Base-by-base conservation (phyloP, 768 basidiomycete genomes). In the Trametes meyenii region DNA sequence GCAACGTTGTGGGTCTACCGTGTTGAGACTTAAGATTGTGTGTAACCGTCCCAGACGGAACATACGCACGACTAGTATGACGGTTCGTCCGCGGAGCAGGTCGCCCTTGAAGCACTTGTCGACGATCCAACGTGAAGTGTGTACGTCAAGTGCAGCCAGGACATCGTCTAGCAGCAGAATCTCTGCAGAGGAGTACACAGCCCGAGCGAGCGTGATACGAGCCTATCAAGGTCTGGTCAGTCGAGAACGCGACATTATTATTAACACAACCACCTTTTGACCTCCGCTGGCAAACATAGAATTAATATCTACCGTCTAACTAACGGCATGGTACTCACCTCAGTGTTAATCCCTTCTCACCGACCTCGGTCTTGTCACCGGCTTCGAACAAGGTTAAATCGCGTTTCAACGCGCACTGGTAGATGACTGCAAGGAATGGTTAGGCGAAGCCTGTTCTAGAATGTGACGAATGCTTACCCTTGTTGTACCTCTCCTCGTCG, bases 131-230 rank as follows among this genome's bases (percentile, higher is more conserved):
- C 76, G 72, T n/a, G 81, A 74, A 4, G 83, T 84, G 56, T 83
- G 77, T 13, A 81, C 79, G 40, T 83, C 82, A 5, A 83, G 72
- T 1, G 81, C 80, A 13, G 79, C 80, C 29, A 83, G 74, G 29
- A 90, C 83, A 67, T 92, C 90, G 66, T 94, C 91, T 43, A 92
- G 73, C 12, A 94, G 72, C 13, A 94, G 68, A 26, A 87, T 83
- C 16, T 83, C 71, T 0, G 90, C 85, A 8, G 72, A 71, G 1
- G 82, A 83, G 70, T 88, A 88, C 1, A 87, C 74, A 0, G 85
- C 84, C 6, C 85, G 76, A 12, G 86, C 86, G n/a, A 85, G 74
- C 1, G 82, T 82, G 35, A 87, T 73, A 26, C 85, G 70, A 70
- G 77, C 84, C 76, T 68, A 19, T 11, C 1, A 0, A 53, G 2